Conservation (phyloP, 257 asterid species). For the Datura wrightii region DNA sequence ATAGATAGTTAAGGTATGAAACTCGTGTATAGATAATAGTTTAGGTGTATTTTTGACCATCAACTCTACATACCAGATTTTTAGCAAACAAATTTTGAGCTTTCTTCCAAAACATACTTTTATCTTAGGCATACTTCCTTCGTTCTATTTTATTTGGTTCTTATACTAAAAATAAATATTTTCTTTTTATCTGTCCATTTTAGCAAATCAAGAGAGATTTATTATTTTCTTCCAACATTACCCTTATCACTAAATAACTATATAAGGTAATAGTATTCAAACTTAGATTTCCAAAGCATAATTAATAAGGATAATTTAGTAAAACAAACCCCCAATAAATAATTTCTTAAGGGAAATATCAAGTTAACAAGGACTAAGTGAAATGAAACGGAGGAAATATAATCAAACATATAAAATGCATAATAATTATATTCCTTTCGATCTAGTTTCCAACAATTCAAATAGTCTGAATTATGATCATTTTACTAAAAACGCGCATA, state of each 20-base stretch:
- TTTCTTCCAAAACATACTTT: background rate
- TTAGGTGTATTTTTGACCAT: too few species aligned
- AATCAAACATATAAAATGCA: background rate
- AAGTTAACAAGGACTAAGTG: too few species aligned
- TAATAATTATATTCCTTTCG: too few species aligned
- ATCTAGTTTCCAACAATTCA: too few species aligned
- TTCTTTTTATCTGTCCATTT: background rate
- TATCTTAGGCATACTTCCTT: background rate
- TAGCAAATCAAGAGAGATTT: background rate
- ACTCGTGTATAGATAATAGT: too few species aligned
- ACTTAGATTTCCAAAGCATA: background rate
- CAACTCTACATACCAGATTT: too few species aligned
- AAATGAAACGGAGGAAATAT: background rate
- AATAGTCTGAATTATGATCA: too few species aligned
- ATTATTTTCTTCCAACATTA: background rate
- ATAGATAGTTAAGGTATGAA: too few species aligned
- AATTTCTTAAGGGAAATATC: too few species aligned
- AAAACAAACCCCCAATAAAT: too few species aligned
- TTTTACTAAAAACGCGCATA: too few species aligned
- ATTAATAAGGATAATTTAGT: background rate
- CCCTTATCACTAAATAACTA: background rate
- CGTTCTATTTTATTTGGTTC: background rate
- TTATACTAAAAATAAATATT: background rate
- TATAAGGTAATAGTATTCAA: background rate
- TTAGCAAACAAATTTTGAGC: background rate